Evolutionary conservation across 192 early-diverging fungal genomes (phyloP), one percentile per base, ranked within the genome.

Genomic region (Coemansia sp.): DNA sequence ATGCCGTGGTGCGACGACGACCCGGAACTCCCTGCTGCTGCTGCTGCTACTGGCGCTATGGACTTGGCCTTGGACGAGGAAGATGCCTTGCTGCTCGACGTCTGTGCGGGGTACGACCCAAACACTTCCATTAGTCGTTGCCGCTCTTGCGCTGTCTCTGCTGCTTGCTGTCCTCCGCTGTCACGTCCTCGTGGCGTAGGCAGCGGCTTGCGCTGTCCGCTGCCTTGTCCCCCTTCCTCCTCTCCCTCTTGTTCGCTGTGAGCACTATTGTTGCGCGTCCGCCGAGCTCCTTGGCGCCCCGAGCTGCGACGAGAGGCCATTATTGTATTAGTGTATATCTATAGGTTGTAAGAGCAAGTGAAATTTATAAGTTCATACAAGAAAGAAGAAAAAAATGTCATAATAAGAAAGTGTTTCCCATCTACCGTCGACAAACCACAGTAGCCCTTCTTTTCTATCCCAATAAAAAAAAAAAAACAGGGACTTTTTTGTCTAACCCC

Each of bases 1-100:
- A 68, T 51, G 39, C 64, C 68, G 45, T 64, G 71, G 59, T 70
- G 67, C 29, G 73, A 82, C 20, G 59, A 60, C 15, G 77, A 80
- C 19, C 77, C 69, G 1, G 77, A 75, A 53, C 77, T 80, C 46
- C 65, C 70, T 15, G 39, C 59, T 11, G 59, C 47, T n/a, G 37
- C 40, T n/a, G n/a, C n/a, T n/a, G n/a, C n/a, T n/a, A n/a, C n/a
- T n/a, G n/a, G n/a, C 27, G 19, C 41, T 17, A 14, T 22, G 24
- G 38, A 3, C 29, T 42, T 38, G 25, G 46, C 46, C 46, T 49
- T 22, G 20, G 46, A 25, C 3, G 46, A 45, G 1, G 47, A 27
- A 0, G 47, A n/a, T 4, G 41, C 12, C 40, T 32, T 19, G 11
- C 54, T 31, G 57, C 35, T 6, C 8, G 24, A 5, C 15, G 53